Base-by-base conservation (phyloP, 2,329 filamentous ascomycete species). In the Verticillium zaregamsianum region DNA sequence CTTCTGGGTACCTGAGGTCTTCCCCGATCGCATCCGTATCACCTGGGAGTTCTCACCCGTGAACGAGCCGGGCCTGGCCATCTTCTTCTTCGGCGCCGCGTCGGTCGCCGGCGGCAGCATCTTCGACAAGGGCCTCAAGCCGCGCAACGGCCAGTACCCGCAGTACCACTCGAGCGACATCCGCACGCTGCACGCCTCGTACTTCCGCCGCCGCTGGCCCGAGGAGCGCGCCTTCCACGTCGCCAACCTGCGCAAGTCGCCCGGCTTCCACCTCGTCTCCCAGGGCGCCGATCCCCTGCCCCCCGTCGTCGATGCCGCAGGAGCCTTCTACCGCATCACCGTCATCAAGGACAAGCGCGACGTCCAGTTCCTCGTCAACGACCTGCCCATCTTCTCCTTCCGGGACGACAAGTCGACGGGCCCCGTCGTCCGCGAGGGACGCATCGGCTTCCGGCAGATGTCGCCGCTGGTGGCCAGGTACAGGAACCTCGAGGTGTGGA, bases 51-150 rank as follows among this genome's bases (percentile, higher is more conserved):
- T 73, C 62, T 68, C 68, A 9, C 69, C 71, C 3, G 64, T 67
- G 49, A 63, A 67, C 39, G 71, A 73, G 61, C 71, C 71, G 3
- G 71, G 71, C 4, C 67, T 73, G 8, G 71, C 71, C 49, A 72
- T 73, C 69, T 69, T 73, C 65, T 73, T 73, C 66, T 73, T 73
- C 63, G 71, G 70, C 58, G 71, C 70, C 31, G 65, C 69, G 9
- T 66, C 70, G 2, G 63, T 68, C 28, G 63, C 64, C 31, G 68
- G 68, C 15, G 68, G 68, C 37, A 67, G 68, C 64, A 70, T 73
- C 63, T 73, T 73, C 62, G 69, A 71, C 56, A 63, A 65, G 8
- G 60, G 61, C 32, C 63, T 73, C 0, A 64, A 62, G 55, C 66
- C 68, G 9, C 66, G 71, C 12, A 73, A 70, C 61, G 65, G 65